Evolutionary conservation across 805 yeast genomes (phyloP), one percentile per base, ranked within the genome.

Genomic region (Pichia heedii): DNA sequence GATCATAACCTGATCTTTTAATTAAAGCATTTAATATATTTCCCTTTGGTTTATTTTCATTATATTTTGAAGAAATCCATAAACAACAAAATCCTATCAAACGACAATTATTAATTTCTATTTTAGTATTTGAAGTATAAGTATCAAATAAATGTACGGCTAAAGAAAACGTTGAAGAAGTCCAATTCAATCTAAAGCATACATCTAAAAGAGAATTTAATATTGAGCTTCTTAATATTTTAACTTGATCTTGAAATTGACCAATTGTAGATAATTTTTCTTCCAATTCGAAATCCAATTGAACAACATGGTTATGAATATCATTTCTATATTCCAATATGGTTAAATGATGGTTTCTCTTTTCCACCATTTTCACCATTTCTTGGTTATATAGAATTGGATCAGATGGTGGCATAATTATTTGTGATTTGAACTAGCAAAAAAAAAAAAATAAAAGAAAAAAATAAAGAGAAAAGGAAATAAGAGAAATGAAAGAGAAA

Each of bases 21-120:
- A 60, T 42, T 16, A 61, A 49, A 29, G 63, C 63, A 39, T 58
- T 56, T 22, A 54, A 39, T 15, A 61, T 45, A 44, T 61, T 60
- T 33, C 79, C 74, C 55, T 77, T 77, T 51, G 74, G 73, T 62
- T 76, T 76, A 49, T 71, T 66, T 54, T 76, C 80, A 53, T 58
- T 56, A 43, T 57, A 65, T 51, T 70, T 70, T 30, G 70, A 63
- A 15, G 73, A 65, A 20, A 68, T 68, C 75, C 74, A 70, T 6
- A 70, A 52, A 51, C 74, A 69, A 37, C 72, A 66, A 46, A 69
- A 60, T 27, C 71, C 71, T 19, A 67, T 56, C 44, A 69, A 54
- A 43, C 66, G 63, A 42, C 60, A 66, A 45, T 67, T 66, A 18
- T 51, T 52, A 26, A 59, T 58, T 40, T 62, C 57, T 27, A 70